Evolutionary conservation across 2,329 filamentous ascomycete genomes (phyloP), one percentile per base, ranked within the genome.

Genomic region (Alternaria triticimaculans): DNA sequence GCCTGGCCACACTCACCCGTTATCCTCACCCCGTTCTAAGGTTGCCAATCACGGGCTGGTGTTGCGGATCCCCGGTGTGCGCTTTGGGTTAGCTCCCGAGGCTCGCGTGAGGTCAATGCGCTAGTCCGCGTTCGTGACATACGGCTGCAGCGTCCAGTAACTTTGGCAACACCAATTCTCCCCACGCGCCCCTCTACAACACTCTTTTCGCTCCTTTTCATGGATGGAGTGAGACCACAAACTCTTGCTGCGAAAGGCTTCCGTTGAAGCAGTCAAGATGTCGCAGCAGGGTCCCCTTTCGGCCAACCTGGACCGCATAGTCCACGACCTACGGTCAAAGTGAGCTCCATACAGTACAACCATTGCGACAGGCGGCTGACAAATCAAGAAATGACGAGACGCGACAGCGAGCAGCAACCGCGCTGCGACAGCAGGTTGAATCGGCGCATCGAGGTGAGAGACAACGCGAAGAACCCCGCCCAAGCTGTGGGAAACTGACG

Each of bases 321-420:
- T 87, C 72, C 71, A 80, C 63, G 87, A 88, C 75, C 81, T 89
- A 65, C 86, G 85, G 70, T 88, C 86, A 63, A 88, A 87, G 82
- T 83, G 72, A 81, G 72, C 63, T 46, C 28, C 45, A 56, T 18
- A 25, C 23, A 28, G 49, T 50, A 37, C 43, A 28, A 21, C 18
- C 8, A 37, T 45, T 21, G 54, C 25, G 15, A 51, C 3, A 15
- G 43, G 15, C 33, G 15, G 62, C 72, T 75, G 61, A 76, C 67
- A 41, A 45, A 4, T 10, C n/a, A 67, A 83, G 83, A 69, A 81
- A 82, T 62, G 82, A 83, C 63, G 82, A 84, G 37, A 74, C 74
- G 43, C 78, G 83, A 55, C 78, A 82, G 59, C 81, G 81, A 71
- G 82, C 80, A 51, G 81, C 82, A 18, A 78, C 80, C 60, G 78